Conservation (phyloP, 352 stramenopile genomes). For the Elongisporangium undulatum region DNA sequence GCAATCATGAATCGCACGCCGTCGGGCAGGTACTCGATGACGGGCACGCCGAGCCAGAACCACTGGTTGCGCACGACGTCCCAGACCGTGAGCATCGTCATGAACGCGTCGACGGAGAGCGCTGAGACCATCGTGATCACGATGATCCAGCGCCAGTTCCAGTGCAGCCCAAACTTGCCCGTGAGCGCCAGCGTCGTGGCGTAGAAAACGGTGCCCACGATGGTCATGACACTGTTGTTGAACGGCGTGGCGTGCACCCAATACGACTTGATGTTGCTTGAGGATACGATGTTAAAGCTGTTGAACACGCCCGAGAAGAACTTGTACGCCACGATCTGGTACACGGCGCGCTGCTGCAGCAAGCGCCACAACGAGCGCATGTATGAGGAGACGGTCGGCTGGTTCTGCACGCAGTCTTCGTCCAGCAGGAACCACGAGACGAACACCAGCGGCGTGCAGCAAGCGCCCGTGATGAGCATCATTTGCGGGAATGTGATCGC, state of each 20-base stretch:
- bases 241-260: constrained; percentile 60
- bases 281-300: constrained; percentile 55
- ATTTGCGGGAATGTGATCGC: constrained; percentile 45
- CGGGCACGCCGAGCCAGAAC: constrained; percentile 55
- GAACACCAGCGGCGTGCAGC: constrained; percentile 23
- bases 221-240: constrained; percentile 48
- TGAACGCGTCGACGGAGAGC: constrained; percentile 34
- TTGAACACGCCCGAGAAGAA: constrained; percentile 63
- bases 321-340: constrained; percentile 55
- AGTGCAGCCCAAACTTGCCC: constrained; percentile 36
- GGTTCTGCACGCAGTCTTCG: constrained; percentile 6
- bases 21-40: constrained; percentile 46
- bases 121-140: constrained; percentile 31
- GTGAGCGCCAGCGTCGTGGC: constrained; percentile 40
- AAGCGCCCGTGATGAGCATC: constrained; percentile 38
- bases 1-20: constrained; percentile 49
- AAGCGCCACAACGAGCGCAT: constrained; percentile 43
- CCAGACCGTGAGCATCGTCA: constrained; percentile 55
- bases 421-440: constrained; percentile 21
- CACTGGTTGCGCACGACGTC: constrained; percentile 48
- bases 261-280: constrained; percentile 43
- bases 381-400: constrained; percentile 20
- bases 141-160: constrained; percentile 56
- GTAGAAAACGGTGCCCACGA: constrained; percentile 44
- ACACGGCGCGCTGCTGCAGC: constrained; percentile 55